Percentiles rank a stretch among this genome's conserved stretches.
These are phyloP conservation scores for Aspergillus tubingensis DNA, from an alignment of 2,329 filamentous ascomycete genomes.

Conservation along the genomic window DNA sequence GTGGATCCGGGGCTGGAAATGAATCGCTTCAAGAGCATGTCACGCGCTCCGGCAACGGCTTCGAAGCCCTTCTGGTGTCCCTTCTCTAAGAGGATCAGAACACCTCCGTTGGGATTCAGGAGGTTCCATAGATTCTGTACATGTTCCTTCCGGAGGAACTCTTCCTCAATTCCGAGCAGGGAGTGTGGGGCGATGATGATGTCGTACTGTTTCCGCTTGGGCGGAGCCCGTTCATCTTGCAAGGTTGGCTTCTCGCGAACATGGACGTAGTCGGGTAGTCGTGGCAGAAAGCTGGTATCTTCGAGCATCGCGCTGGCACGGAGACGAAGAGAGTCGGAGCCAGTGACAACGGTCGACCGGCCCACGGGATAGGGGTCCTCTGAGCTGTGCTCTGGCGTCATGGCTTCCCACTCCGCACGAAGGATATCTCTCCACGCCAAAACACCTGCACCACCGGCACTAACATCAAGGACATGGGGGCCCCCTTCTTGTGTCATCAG, in stretches of 20 bases:
- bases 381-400: constrained; percentile 51
- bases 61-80: constrained; percentile 91
- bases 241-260: constrained; percentile 59
- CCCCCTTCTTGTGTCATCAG: constrained; percentile 59
- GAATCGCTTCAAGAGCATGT: constrained; percentile 74
- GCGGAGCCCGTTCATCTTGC: constrained; percentile 56
- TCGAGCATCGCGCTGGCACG: constrained; percentile 76
- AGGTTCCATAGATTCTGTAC: constrained; percentile 89
- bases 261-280: constrained; percentile 82
- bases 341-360: constrained; percentile 78
- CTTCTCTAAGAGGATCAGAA: constrained; percentile 87
- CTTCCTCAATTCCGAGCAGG: constrained; percentile 73
- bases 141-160: constrained; percentile 73
- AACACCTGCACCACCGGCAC: constrained; percentile 62
- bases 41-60: constrained; percentile 79
- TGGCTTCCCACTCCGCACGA: constrained; percentile 75
- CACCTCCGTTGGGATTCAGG: constrained; percentile 78
- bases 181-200: constrained; percentile 86
- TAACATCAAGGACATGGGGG: constrained; percentile 61
- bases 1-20: constrained; percentile 62
- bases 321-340: constrained; percentile 71
- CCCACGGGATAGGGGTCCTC: constrained; percentile 53
- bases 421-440: constrained; percentile 70
- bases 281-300: constrained; percentile 88
- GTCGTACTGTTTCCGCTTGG: constrained; percentile 77